Evolutionary conservation across 805 yeast genomes (phyloP).

Genomic region (Ogataea ramenticola): DNA sequence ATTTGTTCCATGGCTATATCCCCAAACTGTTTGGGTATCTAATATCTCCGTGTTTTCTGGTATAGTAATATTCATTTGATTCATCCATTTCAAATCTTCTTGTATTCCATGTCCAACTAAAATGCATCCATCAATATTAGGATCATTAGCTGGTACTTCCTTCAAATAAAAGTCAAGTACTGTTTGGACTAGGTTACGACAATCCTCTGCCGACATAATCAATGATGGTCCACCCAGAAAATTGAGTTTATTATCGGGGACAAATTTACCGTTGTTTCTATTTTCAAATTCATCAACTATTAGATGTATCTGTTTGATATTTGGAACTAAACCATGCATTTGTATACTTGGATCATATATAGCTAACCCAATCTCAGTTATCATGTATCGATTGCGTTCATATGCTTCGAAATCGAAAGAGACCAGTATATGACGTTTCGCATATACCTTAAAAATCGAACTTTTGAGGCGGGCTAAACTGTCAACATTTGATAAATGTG

Average conservation of each 20-base stretch:
- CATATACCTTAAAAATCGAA: neutral
- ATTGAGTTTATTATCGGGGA: conserved; percentile 44
- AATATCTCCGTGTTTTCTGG: conserved; percentile 26
- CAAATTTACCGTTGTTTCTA: conserved; percentile 44
- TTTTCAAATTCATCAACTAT: conserved; percentile 35
- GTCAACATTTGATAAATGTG: neutral
- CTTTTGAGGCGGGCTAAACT: conserved; percentile 1
- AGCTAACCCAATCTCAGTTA: conserved; percentile 54
- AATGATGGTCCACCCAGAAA: conserved; percentile 45
- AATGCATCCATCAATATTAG: conserved; percentile 14
- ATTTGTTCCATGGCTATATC: conserved; percentile 29
- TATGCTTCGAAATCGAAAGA: conserved; percentile 53
- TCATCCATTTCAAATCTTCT: conserved; percentile 50
- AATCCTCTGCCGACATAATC: conserved; percentile 30
- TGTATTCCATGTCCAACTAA: conserved; percentile 55
- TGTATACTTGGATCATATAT: conserved; percentile 50
- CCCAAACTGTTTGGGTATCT: conserved; percentile 46
- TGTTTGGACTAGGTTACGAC: conserved; percentile 32
- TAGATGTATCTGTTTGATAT: conserved; percentile 33
- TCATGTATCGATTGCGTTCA: conserved; percentile 32
- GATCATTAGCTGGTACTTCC: conserved; percentile 16
- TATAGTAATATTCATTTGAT: conserved; percentile 37
- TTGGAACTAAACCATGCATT: conserved; percentile 29
- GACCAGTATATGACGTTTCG: conserved; percentile 22
- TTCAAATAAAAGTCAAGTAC: conserved; percentile 37